Evolutionary conservation across 345 rosid genomes (phyloP), one percentile per base, ranked within the genome.

Genomic region (Arabidopsis thaliana): DNA sequence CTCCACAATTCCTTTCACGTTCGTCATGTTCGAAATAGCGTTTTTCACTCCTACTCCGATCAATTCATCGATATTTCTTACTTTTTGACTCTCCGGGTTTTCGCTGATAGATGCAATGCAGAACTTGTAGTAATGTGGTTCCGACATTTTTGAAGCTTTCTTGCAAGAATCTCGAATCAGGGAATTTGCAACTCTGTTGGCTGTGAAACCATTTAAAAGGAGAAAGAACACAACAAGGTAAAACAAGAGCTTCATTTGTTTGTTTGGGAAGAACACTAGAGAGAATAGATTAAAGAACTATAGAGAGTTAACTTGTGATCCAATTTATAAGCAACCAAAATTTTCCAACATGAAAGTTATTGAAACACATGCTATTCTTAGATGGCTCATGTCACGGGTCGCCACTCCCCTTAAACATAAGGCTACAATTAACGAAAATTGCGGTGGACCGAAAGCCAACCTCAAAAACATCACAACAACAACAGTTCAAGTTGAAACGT

Each of bases 101-200:
- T 46, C 67, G 61, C 71, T 55, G 2, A 86, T 38, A 14, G 40
- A 46, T 12, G 74, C 59, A 30, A 84, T 63, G 14, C 85, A 86
- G 10, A 84, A 79, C 3, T 72, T 65, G 13, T 14, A 52, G 50
- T 24, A 61, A 59, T 10, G 33, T 75, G 6, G 77, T 37, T 8
- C 44, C 59, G 78, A 23, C 58, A 49, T 0, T 14, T 33, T 46
- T n/a, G 84, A 69, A 8, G 78, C 80, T 59, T 82, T 23, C 12
- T 57, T 5, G 75, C 88, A 84, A 53, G 75, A 70, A 0, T 67
- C 46, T 0, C 34, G 60, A 32, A 76, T 32, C 4, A 74, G 33
- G 59, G 73, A 67, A 14, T 30, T 22, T 51, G 40, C 14, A 59
- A 65, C 30, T 32, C 7, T 38, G 42, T 65, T 48, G 73, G 74